Evolutionary conservation across 2,329 filamentous ascomycete species (phyloP).

Genomic region (Fusarium goolgardi): DNA sequence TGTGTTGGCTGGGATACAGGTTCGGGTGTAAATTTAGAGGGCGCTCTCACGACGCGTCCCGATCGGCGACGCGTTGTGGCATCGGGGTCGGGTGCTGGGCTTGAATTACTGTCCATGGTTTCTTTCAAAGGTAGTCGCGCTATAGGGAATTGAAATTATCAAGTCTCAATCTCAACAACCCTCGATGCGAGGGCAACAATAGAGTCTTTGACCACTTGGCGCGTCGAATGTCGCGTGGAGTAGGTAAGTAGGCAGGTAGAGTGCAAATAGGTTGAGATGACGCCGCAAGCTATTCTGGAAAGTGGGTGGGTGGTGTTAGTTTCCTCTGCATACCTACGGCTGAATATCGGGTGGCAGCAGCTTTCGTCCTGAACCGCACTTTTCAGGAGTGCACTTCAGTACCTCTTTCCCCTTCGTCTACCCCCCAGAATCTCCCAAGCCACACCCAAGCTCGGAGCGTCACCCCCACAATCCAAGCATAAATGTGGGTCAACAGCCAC

Average conservation of each 20-base stretch:
- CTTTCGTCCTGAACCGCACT: background rate
- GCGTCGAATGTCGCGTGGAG: constrained; percentile 48
- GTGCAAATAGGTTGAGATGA: constrained; percentile 29
- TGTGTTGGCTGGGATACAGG: constrained; percentile 53
- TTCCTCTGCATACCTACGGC: constrained; percentile 25
- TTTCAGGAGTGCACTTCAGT: background rate
- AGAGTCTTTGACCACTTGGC: constrained; percentile 47
- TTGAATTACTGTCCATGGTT: constrained; percentile 67
- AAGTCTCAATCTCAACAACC: constrained; percentile 37
- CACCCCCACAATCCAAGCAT: constrained; percentile 23
- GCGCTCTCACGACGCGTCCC: constrained; percentile 72
- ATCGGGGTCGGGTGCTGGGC: constrained; percentile 63
- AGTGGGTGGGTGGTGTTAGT: constrained; percentile 39
- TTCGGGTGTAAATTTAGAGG: constrained; percentile 70
- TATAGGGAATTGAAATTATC: constrained; percentile 37
- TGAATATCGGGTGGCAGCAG: constrained; percentile 43
- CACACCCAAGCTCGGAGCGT: constrained; percentile 23
- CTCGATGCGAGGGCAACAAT: constrained; percentile 48
- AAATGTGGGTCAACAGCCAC: constrained; percentile 37
- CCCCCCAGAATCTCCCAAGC: constrained; percentile 9
- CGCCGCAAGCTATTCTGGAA: constrained; percentile 45
- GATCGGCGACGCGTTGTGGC: constrained; percentile 71
- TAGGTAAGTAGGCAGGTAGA: constrained; percentile 13
- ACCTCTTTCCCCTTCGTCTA: background rate
- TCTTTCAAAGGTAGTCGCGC: constrained; percentile 46